phyloP scores from a whole-genome alignment of 176 grass and related monocot species.

The Cymbopogon citratus region DNA sequence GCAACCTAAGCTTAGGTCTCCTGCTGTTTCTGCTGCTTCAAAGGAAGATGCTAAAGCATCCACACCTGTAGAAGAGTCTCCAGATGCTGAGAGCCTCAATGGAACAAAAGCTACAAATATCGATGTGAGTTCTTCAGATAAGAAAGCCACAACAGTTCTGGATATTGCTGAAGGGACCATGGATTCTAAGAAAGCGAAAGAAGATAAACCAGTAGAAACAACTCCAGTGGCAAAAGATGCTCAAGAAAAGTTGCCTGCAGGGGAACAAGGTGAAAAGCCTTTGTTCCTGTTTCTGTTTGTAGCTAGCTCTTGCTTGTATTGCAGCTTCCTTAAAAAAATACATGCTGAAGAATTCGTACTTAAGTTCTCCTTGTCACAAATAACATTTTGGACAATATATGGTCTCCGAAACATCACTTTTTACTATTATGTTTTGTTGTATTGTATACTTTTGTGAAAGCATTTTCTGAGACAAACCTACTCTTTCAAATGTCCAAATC shows the following conservation, averaged over 20 bases:
- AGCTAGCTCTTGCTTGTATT: conserved; percentile 14
- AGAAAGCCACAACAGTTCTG: conserved; percentile 33
- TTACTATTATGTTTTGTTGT: background rate
- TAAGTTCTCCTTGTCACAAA: background rate
- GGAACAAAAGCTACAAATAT: conserved; percentile 43
- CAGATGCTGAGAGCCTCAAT: conserved; percentile 48
- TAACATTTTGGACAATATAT: background rate
- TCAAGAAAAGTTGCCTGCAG: conserved; percentile 54
- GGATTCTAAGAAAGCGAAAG: conserved; percentile 44
- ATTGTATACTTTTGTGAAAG: background rate
- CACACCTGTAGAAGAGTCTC: conserved; percentile 47
- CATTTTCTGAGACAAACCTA: background rate
- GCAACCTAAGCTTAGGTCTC: conserved; percentile 63
- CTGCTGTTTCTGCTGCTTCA: conserved; percentile 77
- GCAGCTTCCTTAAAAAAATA: background rate
- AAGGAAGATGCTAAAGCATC: conserved; percentile 66
- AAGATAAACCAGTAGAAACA: conserved; percentile 47
- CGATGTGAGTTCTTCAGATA: conserved; percentile 47
- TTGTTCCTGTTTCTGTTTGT: conserved; percentile 30
- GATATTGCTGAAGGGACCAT: conserved; percentile 57
- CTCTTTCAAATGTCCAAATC: background rate
- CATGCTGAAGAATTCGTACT: background rate
- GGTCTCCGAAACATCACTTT: background rate
- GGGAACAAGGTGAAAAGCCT: conserved; percentile 65
- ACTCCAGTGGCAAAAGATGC: conserved; percentile 47